Evolutionary conservation across 176 grass and related monocot species (phyloP).

Genomic region (Leersia perrieri): DNA sequence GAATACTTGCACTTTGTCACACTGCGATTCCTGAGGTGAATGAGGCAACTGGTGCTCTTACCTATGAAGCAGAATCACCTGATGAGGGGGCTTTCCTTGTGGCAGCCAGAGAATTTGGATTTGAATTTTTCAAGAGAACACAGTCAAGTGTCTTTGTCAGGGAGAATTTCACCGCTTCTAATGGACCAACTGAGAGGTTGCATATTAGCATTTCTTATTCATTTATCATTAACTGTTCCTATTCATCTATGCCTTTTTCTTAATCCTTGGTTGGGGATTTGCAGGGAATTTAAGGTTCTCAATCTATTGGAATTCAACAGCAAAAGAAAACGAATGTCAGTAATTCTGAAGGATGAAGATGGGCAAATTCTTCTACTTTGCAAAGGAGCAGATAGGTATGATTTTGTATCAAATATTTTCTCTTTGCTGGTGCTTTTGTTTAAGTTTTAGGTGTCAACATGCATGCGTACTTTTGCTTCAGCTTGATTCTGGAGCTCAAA

Average conservation of each 20-base stretch:
- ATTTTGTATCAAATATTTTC: constrained; percentile 21
- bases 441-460: constrained; percentile 3
- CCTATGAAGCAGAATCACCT: constrained; percentile 98
- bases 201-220: constrained; percentile 23
- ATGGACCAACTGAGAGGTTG: constrained; percentile 69
- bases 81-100: constrained; percentile 95
- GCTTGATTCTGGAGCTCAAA: constrained; percentile 14
- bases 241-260: constrained; percentile 2
- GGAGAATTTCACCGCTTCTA: constrained; percentile 71
- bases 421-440: constrained; percentile 6
- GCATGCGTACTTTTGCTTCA: neutral
- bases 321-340: constrained; percentile 99
- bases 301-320: constrained; percentile 99
- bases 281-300: constrained; percentile 97
- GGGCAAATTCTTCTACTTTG: constrained; percentile 88
- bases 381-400: constrained; percentile 96
- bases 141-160: constrained; percentile 74
- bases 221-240: neutral
- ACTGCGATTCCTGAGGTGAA: constrained; percentile 87
- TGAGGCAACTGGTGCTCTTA: constrained; percentile 67
- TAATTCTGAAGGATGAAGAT: constrained; percentile 86
- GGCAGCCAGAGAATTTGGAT: constrained; percentile 95
- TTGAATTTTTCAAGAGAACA: constrained; percentile 92
- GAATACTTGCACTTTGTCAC: constrained; percentile 89
- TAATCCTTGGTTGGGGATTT: constrained; percentile 29